These are phyloP conservation scores for Aspergillus tubingensis DNA, from an alignment of 2,329 filamentous ascomycete genomes.

Conservation along the genomic window DNA sequence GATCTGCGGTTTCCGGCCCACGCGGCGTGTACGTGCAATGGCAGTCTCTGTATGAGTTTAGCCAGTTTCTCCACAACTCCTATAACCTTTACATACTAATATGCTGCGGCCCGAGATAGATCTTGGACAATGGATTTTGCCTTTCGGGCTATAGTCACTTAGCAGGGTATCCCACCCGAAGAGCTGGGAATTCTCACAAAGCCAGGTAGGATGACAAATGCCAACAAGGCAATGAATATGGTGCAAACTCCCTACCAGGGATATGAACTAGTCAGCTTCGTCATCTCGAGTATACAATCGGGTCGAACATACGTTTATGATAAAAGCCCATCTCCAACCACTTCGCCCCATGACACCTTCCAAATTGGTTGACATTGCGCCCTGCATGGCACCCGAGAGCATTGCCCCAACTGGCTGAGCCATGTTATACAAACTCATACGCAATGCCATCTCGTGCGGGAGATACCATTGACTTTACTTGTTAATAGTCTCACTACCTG, in stretches of 20 bases:
- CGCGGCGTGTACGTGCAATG: conserved; percentile 3
- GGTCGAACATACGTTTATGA: conserved; percentile 1
- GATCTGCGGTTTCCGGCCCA: conserved; percentile 5
- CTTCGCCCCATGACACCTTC: conserved; percentile 6
- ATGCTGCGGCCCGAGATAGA: conserved; percentile 1
- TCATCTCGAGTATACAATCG: too few relatives aligned
- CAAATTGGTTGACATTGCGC: conserved; percentile 10
- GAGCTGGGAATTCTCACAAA: not conserved
- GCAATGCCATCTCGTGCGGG: conserved; percentile 8
- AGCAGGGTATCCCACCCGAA: not conserved
- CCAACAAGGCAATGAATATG: not conserved
- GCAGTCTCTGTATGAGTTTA: not conserved
- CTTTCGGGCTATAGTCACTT: not conserved
- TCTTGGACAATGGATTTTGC: conserved; percentile 2
- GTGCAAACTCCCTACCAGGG: conserved; percentile 2
- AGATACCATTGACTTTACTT: conserved; percentile 7
- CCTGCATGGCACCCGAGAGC: conserved; percentile 12
- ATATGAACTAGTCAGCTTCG: not conserved
- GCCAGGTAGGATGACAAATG: conserved; percentile 6
- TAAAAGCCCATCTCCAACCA: conserved; percentile 13
- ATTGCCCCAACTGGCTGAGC: conserved; percentile 10
- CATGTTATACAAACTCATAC: conserved; percentile 13
- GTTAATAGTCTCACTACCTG: too few relatives aligned
- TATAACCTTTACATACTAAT: not conserved
- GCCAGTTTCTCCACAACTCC: not conserved